Evolutionary conservation across 331 rosid genomes (phyloP).

Genomic region (Quercus phellos): DNA sequence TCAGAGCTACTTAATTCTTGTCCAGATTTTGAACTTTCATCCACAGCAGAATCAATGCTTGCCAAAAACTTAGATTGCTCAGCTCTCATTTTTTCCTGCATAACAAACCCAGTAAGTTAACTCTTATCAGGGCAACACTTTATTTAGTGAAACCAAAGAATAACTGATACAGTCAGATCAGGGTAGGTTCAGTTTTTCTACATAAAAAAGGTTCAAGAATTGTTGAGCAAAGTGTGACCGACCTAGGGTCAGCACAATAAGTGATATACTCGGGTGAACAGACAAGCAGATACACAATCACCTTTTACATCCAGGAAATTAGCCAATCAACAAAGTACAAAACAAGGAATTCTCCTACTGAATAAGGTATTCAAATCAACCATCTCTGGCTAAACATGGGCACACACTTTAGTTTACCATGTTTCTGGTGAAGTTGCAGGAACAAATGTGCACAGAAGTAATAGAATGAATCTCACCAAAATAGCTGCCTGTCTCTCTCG

Average conservation of each 20-base stretch:
- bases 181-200: not conserved
- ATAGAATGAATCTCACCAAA: constrained; percentile 42
- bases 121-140: constrained; percentile 11
- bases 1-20: constrained; percentile 38
- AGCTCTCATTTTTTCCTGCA: constrained; percentile 87
- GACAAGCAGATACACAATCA: constrained; percentile 8
- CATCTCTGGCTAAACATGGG: not conserved
- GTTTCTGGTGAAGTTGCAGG: not conserved
- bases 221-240: constrained; percentile 7
- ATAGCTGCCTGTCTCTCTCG: constrained; percentile 96
- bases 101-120: constrained; percentile 17
- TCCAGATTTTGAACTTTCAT: constrained; percentile 51
- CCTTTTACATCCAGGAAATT: constrained; percentile 7
- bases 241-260: not conserved
- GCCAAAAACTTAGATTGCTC: constrained; percentile 91
- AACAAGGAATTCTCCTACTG: constrained; percentile 2
- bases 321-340: not conserved
- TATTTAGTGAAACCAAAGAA: constrained; percentile 11
- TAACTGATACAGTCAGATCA: constrained; percentile 3
- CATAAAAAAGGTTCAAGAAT: not conserved
- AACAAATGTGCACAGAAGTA: not conserved
- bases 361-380: constrained; percentile 6
- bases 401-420: not conserved
- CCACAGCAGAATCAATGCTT: constrained; percentile 47
- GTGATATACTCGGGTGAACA: not conserved